phyloP scores from a whole-genome alignment of 495 filamentous ascomycete genomes.

The Mytilinidion resinicola region DNA sequence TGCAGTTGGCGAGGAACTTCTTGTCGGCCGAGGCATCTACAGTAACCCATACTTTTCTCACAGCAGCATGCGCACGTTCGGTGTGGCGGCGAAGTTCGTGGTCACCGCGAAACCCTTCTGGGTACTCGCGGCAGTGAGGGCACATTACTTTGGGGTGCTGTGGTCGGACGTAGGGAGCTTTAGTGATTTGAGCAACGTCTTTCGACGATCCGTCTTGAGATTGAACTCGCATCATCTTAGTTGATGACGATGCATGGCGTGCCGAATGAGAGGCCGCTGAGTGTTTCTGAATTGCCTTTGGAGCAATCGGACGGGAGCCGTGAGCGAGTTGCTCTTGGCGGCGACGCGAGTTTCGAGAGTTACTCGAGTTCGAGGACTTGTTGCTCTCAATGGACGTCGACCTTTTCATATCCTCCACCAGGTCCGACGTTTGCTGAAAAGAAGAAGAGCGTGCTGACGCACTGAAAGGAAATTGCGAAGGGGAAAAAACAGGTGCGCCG shows the following conservation, averaged over 20 bases:
- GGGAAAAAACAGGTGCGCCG: conserved; percentile 15
- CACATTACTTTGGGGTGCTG: conserved; percentile 73
- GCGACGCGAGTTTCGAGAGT: conserved; percentile 23
- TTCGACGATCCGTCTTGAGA: conserved; percentile 55
- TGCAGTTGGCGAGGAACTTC: conserved; percentile 74
- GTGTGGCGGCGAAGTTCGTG: conserved; percentile 87
- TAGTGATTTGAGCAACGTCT: conserved; percentile 57
- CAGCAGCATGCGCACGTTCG: conserved; percentile 67
- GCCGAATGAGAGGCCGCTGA: conserved; percentile 7
- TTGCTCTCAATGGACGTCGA: conserved; percentile 26
- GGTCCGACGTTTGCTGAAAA: conserved; percentile 13
- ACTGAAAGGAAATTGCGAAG: conserved; percentile 19
- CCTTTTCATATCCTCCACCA: conserved; percentile 29
- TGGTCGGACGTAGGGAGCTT: conserved; percentile 67
- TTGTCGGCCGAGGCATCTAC: conserved; percentile 54
- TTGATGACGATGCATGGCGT: conserved; percentile 28
- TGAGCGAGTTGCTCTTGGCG: conserved; percentile 25
- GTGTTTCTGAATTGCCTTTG: conserved; percentile 18
- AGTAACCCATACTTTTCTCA: conserved; percentile 76
- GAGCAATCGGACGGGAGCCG: conserved; percentile 19
- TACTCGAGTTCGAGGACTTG: conserved; percentile 17
- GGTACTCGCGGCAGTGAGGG: conserved; percentile 63
- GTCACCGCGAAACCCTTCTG: conserved; percentile 84
- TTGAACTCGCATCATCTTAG: conserved; percentile 49
- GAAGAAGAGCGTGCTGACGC: conserved; percentile 13